phyloP scores from a whole-genome alignment of 164 flowering plant genomes.

The Macadamia tetraphylla region DNA sequence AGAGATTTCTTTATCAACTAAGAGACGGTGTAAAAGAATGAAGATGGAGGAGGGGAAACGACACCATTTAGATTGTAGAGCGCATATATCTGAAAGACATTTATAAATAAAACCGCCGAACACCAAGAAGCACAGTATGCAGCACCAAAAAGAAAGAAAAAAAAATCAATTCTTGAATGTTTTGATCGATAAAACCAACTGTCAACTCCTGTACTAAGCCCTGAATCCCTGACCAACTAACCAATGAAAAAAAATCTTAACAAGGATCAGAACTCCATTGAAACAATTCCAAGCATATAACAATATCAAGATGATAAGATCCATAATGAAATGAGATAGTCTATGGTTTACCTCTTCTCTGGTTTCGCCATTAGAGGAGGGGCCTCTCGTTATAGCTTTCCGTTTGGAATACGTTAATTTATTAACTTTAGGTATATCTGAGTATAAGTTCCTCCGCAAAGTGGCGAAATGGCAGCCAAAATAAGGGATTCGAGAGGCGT shows the following conservation, averaged over 20 bases:
- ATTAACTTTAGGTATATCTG: neutral
- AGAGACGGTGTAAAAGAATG: too few relatives aligned
- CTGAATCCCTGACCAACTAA: neutral
- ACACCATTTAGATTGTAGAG: too few relatives aligned
- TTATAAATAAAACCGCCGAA: too few relatives aligned
- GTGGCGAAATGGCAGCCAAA: slow-evolving; percentile 5
- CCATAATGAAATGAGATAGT: neutral
- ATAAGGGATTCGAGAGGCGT: neutral
- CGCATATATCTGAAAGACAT: too few relatives aligned
- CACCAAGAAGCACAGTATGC: too few relatives aligned
- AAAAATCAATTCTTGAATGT: too few relatives aligned
- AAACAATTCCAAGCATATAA: neutral
- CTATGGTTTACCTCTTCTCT: slow-evolving; percentile 17
- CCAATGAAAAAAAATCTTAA: neutral
- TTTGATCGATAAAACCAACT: too few relatives aligned
- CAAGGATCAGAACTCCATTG: neutral
- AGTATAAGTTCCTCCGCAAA: slow-evolving; percentile 5
- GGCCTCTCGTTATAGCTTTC: slow-evolving; percentile 1
- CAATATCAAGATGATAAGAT: neutral
- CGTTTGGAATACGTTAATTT: neutral
- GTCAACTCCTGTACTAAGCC: neutral
- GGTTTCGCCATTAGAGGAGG: slow-evolving; percentile 1
- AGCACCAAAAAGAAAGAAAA: too few relatives aligned
- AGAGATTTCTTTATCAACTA: too few relatives aligned
- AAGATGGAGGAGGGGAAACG: too few relatives aligned